Evolutionary conservation across 2,329 filamentous ascomycete genomes (phyloP).

Genomic region (Hymenoscyphus fructigenus): DNA sequence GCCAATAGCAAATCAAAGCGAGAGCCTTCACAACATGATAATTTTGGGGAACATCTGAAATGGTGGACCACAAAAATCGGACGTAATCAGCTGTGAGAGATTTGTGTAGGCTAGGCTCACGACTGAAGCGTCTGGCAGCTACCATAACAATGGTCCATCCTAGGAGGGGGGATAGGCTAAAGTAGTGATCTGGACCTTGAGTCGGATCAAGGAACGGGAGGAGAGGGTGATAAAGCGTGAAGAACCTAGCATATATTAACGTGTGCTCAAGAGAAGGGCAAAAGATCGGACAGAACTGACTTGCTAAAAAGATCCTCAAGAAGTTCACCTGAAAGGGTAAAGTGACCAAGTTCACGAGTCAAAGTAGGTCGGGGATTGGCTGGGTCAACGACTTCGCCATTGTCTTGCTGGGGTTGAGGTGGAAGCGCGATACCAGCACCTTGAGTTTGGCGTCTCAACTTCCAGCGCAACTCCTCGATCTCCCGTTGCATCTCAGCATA

Average conservation of each 20-base stretch:
- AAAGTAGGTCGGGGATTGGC: conserved; percentile 17
- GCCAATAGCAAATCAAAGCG: conserved; percentile 33
- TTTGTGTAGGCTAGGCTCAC: conserved; percentile 51
- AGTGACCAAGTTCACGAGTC: conserved; percentile 15
- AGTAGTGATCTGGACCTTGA: conserved; percentile 55
- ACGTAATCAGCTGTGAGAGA: conserved; percentile 18
- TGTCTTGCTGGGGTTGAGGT: conserved; percentile 37
- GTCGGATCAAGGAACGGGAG: conserved; percentile 60
- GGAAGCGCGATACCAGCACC: conserved; percentile 44
- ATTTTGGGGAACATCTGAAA: conserved; percentile 24
- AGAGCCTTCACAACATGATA: conserved; percentile 30
- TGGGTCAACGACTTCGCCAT: background rate
- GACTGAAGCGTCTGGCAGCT: conserved; percentile 58
- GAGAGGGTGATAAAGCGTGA: conserved; percentile 62
- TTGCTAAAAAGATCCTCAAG: conserved; percentile 42
- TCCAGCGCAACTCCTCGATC: conserved; percentile 49
- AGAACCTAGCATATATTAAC: conserved; percentile 48
- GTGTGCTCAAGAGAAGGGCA: too few relatives aligned
- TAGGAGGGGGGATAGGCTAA: conserved; percentile 58
- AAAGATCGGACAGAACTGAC: conserved; percentile 34
- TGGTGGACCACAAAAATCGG: conserved; percentile 25
- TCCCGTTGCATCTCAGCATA: conserved; percentile 64
- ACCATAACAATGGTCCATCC: conserved; percentile 67
- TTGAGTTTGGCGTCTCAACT: conserved; percentile 45
- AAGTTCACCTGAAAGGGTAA: conserved; percentile 17